Evolutionary conservation across 1,139 yeast species (phyloP), one percentile per base, ranked within the genome.

Genomic region (Zhuliangozyma parablackwelliae): DNA sequence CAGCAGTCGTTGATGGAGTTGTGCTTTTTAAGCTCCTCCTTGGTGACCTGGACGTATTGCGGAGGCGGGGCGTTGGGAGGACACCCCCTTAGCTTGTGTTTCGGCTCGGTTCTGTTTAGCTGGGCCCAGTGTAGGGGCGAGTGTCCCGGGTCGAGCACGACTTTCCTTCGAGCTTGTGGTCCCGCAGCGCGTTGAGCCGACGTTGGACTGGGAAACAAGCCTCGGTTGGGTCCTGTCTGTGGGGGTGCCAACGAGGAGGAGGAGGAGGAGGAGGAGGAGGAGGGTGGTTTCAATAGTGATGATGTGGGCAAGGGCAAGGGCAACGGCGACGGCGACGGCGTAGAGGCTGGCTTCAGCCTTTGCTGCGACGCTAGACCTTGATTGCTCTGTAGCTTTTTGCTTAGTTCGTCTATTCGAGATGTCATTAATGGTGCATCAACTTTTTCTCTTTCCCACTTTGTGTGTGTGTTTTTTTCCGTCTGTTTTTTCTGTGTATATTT

Each of bases 91-190:
- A 70, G 56, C 26, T 53, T 45, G 39, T 54, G 54, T 29, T 49
- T 50, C 1, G 69, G 65, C 7, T 56, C 50, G 7, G 48, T 41
- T 7, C 46, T 32, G 40, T 78, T 80, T 29, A 79, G 56, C 9
- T 69, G 59, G 9, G 92, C 95, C 96, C 96, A 87, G 55, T 87
- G 95, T 40, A 87, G 60, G 0, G 95, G 92, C 1, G 95, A 87
- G 53, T 80, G 88, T 0, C 95, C 95, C 0, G 94, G 95, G 33
- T 73, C 66, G 10, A 87, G 64, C 1, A 62, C 72, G 1, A 86
- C 90, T 48, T 86, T 86, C 26, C 58, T 59, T 3, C 82, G 50
- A 28, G 48, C 45, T 34, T 42, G 46, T 35, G 11, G 10, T 26
- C 11, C 31, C 26, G 35, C 32, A 10, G 61, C 68, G 33, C 74